phyloP scores from a whole-genome alignment of 768 basidiomycete genomes.

The Trametes maxima region DNA sequence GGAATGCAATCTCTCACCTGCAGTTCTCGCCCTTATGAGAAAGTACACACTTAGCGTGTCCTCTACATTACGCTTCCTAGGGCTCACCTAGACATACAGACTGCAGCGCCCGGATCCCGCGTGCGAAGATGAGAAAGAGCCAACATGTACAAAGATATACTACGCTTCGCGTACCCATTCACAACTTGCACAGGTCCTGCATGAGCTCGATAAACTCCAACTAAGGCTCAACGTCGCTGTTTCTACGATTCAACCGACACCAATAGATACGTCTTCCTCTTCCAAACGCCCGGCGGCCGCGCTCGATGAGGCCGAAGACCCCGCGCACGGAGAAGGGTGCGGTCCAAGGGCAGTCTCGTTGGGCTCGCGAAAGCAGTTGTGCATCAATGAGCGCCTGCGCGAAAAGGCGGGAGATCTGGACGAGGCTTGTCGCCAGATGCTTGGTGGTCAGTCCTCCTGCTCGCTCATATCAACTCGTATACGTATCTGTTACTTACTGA shows the following conservation, averaged over 20 bases:
- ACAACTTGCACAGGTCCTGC: conserved; percentile 87
- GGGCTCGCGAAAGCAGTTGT: conserved; percentile 88
- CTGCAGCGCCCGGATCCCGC: conserved; percentile 7
- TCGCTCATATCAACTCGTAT: background rate
- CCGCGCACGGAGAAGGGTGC: conserved; percentile 2
- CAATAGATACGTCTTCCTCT: background rate
- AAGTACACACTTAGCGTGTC: conserved; percentile 50
- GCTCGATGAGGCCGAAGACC: conserved; percentile 1
- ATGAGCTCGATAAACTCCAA: conserved; percentile 63
- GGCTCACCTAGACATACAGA: background rate
- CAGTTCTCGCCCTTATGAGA: conserved; percentile 76
- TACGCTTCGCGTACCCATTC: conserved; percentile 97
- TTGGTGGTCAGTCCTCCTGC: conserved; percentile 24
- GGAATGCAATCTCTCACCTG: conserved; percentile 67
- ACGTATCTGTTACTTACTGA: conserved; percentile 23
- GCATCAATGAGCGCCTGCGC: conserved; percentile 83
- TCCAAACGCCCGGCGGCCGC: conserved; percentile 7
- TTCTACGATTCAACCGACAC: conserved; percentile 15
- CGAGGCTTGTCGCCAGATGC: conserved; percentile 82
- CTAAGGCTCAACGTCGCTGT: conserved; percentile 52
- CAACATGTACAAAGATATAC: conserved; percentile 80
- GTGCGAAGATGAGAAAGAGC: conserved; percentile 48
- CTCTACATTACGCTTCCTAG: background rate
- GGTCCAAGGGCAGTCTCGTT: conserved; percentile 74
- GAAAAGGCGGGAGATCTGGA: conserved; percentile 71